phyloP scores from a whole-genome alignment of 129 eudicot genomes.

The Pittosporum tobira region DNA sequence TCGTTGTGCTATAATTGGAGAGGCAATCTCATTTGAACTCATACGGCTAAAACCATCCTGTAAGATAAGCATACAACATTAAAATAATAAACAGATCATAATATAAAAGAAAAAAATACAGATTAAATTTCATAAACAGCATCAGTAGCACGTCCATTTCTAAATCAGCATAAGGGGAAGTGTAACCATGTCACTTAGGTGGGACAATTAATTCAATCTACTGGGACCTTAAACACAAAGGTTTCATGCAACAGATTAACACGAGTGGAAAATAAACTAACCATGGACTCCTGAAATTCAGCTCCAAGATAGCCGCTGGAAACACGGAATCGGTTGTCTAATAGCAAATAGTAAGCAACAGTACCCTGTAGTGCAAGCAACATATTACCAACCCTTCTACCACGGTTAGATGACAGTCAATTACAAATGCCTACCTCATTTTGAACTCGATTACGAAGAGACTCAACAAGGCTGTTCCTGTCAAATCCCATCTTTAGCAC shows the following conservation, averaged over 20 bases:
- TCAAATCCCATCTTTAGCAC: conserved; percentile 93
- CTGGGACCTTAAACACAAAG: background rate
- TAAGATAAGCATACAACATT: background rate
- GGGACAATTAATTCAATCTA: background rate
- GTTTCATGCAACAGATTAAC: background rate
- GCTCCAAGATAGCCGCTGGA: conserved; percentile 91
- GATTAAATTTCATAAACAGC: background rate
- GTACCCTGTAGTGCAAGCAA: conserved; percentile 51
- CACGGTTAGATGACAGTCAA: background rate
- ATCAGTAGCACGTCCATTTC: background rate
- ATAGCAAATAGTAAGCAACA: conserved; percentile 89
- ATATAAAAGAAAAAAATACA: background rate
- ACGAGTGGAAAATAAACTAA: conserved; percentile 15
- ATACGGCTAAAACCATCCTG: conserved; percentile 52
- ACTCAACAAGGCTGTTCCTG: conserved; percentile 63
- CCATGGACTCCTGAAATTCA: conserved; percentile 88
- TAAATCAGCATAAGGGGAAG: background rate
- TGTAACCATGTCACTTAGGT: background rate
- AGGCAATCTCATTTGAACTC: conserved; percentile 41
- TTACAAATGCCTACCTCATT: conserved; percentile 52
- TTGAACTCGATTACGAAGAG: conserved; percentile 80
- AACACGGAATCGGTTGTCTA: conserved; percentile 81
- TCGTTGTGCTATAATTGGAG: conserved; percentile 54
- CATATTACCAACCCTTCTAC: conserved; percentile 9
- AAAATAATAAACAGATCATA: background rate